These are phyloP conservation scores for Colletotrichum somersetense DNA, from an alignment of 2,329 filamentous ascomycete species.

Conservation along the genomic window DNA sequence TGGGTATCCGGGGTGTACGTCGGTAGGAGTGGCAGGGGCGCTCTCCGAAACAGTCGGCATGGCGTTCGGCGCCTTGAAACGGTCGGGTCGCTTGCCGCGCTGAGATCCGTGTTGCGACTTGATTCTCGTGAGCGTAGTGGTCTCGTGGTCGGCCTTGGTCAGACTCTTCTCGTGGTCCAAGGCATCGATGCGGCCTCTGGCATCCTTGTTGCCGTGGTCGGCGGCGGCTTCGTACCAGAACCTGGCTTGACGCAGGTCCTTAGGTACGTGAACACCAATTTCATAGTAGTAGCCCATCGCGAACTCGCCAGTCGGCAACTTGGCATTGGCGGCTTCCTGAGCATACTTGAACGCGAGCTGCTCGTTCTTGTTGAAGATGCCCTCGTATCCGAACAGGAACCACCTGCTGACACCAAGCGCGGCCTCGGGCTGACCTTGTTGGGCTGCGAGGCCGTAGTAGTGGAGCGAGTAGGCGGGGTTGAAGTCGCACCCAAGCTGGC, in stretches of 20 bases:
- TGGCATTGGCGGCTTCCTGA: conserved; percentile 83
- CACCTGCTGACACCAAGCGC: conserved; percentile 98
- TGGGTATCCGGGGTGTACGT: conserved; percentile 41
- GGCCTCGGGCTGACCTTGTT: conserved; percentile 92
- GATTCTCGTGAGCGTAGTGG: conserved; percentile 88
- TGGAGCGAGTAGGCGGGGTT: conserved; percentile 92
- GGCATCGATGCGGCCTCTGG: conserved; percentile 83
- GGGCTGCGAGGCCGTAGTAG: conserved; percentile 93
- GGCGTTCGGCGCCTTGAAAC: conserved; percentile 62
- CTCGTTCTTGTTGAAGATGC: conserved; percentile 94
- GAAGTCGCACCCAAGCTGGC: conserved; percentile 93
- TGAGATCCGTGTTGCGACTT: conserved; percentile 83
- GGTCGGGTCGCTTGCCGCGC: conserved; percentile 70
- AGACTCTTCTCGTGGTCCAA: conserved; percentile 86
- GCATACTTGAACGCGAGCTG: conserved; percentile 93
- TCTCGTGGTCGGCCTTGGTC: conserved; percentile 92
- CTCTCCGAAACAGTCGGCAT: conserved; percentile 66
- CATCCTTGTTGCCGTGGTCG: conserved; percentile 92
- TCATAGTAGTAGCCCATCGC: conserved; percentile 98
- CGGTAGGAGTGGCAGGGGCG: conserved; percentile 48
- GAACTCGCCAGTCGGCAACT: conserved; percentile 92
- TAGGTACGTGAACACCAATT: conserved; percentile 92
- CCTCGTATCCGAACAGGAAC: conserved; percentile 96
- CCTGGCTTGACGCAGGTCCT: conserved; percentile 83
- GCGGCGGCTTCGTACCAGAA: conserved; percentile 93